These are phyloP conservation scores for Acacia confusa DNA, from an alignment of 306 rosid species.

Conservation along the genomic window DNA sequence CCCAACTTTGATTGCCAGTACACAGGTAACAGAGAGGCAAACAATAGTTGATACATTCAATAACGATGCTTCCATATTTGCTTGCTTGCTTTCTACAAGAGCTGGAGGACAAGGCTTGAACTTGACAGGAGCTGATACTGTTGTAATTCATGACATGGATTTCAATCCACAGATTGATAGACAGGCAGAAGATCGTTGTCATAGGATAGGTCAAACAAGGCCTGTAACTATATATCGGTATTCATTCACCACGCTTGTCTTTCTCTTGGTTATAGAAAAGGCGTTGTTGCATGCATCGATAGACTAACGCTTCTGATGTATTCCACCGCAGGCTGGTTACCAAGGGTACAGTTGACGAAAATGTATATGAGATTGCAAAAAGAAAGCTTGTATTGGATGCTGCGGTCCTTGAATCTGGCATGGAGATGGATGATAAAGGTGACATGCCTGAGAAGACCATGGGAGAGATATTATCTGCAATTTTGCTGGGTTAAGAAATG, in stretches of 20 bases:
- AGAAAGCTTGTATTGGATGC: slow-evolving; percentile 90
- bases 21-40: slow-evolving; percentile 93
- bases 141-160: slow-evolving; percentile 97
- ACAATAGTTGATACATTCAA: slow-evolving; percentile 92
- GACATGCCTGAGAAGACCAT: slow-evolving; percentile 86
- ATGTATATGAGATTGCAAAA: slow-evolving; percentile 94
- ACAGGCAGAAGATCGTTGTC: slow-evolving; percentile 97
- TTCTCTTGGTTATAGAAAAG: slow-evolving; percentile 3
- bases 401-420: slow-evolving; percentile 83
- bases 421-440: slow-evolving; percentile 73
- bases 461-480: slow-evolving; percentile 94
- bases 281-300: slow-evolving; percentile 8
- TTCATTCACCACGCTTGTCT: slow-evolving; percentile 6
- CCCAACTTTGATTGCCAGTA: slow-evolving; percentile 46
- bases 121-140: slow-evolving; percentile 90
- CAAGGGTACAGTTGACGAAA: slow-evolving; percentile 90
- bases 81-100: slow-evolving; percentile 95
- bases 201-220: slow-evolving; percentile 89
- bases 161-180: slow-evolving; percentile 95
- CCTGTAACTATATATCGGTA: slow-evolving; percentile 90
- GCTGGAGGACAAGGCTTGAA: slow-evolving; percentile 99
- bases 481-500: slow-evolving; percentile 63
- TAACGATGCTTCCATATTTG: slow-evolving; percentile 79
- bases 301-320: background rate
- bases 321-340: slow-evolving; percentile 71